Evolutionary conservation across 495 filamentous ascomycete species (phyloP).

Genomic region (Neurospora sublineolata): DNA sequence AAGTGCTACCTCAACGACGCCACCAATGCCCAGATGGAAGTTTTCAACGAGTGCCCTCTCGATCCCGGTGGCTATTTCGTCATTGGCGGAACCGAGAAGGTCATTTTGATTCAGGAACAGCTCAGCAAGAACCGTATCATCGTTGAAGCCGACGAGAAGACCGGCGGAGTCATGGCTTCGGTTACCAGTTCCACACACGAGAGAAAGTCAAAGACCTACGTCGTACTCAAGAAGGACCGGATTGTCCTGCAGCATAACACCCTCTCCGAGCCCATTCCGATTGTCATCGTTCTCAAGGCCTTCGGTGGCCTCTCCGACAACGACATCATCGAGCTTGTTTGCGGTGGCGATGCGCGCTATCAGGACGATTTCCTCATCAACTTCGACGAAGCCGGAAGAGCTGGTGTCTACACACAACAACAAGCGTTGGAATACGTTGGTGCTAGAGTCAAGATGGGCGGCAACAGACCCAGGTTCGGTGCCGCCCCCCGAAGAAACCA

Average conservation of each 20-base stretch:
- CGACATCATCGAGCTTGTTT: constrained; percentile 81
- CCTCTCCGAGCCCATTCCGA: constrained; percentile 80
- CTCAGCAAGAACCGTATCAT: constrained; percentile 98
- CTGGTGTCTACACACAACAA: constrained; percentile 77
- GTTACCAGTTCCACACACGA: constrained; percentile 98
- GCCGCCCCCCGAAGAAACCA: constrained; percentile 47
- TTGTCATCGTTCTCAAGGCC: constrained; percentile 83
- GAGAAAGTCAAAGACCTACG: constrained; percentile 93
- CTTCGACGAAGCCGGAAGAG: constrained; percentile 78
- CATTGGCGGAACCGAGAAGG: constrained; percentile 78
- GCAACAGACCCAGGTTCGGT: constrained; percentile 26
- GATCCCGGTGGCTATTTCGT: constrained; percentile 97
- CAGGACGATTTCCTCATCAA: constrained; percentile 91
- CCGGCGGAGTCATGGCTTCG: constrained; percentile 84
- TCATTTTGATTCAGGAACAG: constrained; percentile 96
- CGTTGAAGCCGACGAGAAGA: constrained; percentile 82
- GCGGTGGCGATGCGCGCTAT: constrained; percentile 71
- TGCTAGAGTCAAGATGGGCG: constrained; percentile 69
- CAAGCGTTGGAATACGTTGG: constrained; percentile 91
- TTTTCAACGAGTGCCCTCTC: constrained; percentile 83
- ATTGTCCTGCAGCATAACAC: constrained; percentile 89
- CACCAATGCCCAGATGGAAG: constrained; percentile 70
- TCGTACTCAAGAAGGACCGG: constrained; percentile 80
- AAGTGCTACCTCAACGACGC: constrained; percentile 78
- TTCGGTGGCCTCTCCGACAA: constrained; percentile 89